Conservation (phyloP, 1,139 yeast species). For the Yamadazyma diddensiae region DNA sequence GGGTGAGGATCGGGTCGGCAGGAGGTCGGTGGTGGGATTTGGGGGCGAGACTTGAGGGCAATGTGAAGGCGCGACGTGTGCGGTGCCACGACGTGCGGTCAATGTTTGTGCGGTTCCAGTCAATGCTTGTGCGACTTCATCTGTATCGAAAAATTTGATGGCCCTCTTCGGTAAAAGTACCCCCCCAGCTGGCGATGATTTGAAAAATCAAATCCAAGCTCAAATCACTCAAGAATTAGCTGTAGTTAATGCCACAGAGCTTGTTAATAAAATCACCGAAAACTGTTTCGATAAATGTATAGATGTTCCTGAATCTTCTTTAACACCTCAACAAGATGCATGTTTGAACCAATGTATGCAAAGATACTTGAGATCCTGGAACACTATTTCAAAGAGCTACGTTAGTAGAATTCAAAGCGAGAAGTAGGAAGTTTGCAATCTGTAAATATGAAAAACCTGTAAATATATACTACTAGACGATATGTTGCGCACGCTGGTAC, state of each 20-base stretch:
- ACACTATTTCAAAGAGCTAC: conserved; percentile 72
- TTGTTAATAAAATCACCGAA: conserved; percentile 83
- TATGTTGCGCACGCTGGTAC: too few species aligned
- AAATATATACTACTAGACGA: too few species aligned
- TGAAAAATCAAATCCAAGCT: conserved; percentile 51
- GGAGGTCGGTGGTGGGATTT: too few species aligned
- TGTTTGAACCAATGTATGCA: conserved; percentile 79
- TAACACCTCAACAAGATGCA: conserved; percentile 29
- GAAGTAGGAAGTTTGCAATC: background rate
- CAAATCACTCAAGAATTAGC: conserved; percentile 84
- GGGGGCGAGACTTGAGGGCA: too few species aligned
- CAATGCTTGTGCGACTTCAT: too few species aligned
- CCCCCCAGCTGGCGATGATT: background rate
- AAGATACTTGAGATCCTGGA: conserved; percentile 92
- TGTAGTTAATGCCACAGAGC: conserved; percentile 82
- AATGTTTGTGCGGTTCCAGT: too few species aligned
- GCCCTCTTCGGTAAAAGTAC: conserved; percentile 1
- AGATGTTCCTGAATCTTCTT: conserved; percentile 44
- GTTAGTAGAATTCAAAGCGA: conserved; percentile 61
- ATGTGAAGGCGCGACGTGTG: too few species aligned
- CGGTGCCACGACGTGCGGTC: too few species aligned
- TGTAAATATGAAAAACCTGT: background rate
- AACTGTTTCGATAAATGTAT: conserved; percentile 84
- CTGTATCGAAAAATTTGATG: conserved; percentile 1
- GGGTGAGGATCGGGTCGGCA: too few species aligned